Conservation (phyloP, 1,139 yeast species). For the Barnettozyma hawaiiensis region DNA sequence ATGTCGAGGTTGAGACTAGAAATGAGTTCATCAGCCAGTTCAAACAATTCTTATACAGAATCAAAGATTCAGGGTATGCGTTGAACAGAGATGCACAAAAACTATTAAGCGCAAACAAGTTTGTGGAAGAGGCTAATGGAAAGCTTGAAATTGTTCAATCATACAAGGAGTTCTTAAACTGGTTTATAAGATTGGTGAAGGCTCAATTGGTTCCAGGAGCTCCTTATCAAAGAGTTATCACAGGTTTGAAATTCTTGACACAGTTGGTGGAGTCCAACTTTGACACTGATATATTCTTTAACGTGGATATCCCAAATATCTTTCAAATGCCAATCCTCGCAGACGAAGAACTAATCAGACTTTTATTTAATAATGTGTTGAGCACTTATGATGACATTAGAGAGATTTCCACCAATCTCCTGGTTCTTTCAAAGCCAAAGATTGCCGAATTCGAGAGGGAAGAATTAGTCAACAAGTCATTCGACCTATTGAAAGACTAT, state of each 20-base stretch:
- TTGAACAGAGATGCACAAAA: slow-evolving; percentile 43
- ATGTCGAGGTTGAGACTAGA: slow-evolving; percentile 61
- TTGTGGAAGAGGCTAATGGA: slow-evolving; percentile 32
- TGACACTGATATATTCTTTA: slow-evolving; percentile 33
- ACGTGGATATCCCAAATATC: slow-evolving; percentile 39
- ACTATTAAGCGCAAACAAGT: slow-evolving; percentile 30
- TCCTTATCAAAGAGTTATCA: slow-evolving; percentile 56
- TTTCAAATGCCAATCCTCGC: slow-evolving; percentile 42
- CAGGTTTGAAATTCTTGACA: slow-evolving; percentile 46
- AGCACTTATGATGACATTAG: slow-evolving; percentile 78
- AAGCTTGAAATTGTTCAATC: slow-evolving; percentile 27
- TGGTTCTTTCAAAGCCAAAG: slow-evolving; percentile 39
- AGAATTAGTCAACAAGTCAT: slow-evolving; percentile 34
- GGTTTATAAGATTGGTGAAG: slow-evolving; percentile 39
- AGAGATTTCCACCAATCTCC: slow-evolving; percentile 42
- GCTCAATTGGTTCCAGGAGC: slow-evolving; percentile 55
- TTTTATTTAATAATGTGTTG: slow-evolving; percentile 54
- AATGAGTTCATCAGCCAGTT: slow-evolving; percentile 57
- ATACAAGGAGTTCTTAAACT: slow-evolving; percentile 37
- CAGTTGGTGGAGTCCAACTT: slow-evolving; percentile 51
- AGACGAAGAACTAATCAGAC: slow-evolving; percentile 32
- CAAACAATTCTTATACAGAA: slow-evolving; percentile 54
- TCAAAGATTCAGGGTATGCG: slow-evolving; percentile 62
- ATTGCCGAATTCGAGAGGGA: slow-evolving; percentile 25
- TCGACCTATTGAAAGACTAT: slow-evolving; percentile 52